Conservation (phyloP, 2,329 filamentous ascomycete genomes). For the Trichoderma oligosporum region DNA sequence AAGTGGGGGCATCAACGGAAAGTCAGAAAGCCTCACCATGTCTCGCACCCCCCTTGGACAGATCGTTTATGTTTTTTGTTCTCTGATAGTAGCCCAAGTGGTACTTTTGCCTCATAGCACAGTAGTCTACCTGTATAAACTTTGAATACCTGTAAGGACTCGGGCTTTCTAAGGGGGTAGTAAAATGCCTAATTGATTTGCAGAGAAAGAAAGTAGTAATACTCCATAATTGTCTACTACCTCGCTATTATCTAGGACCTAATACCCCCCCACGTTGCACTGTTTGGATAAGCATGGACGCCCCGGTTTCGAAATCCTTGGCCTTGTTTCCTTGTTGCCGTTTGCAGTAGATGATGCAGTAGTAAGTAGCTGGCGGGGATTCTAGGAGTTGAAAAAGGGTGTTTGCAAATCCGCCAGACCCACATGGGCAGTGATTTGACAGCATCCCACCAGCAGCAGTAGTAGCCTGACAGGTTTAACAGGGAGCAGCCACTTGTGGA, state of each 20-base stretch:
- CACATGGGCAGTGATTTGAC: slow-evolving; percentile 15
- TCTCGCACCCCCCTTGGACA: too few relatives aligned
- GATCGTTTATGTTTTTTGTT: too few relatives aligned
- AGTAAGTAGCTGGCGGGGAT: slow-evolving; percentile 13
- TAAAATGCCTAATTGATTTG: too few relatives aligned
- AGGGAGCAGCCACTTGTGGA: not conserved
- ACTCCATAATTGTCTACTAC: not conserved
- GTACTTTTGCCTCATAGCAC: too few relatives aligned
- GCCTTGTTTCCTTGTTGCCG: not conserved
- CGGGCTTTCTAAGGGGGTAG: too few relatives aligned
- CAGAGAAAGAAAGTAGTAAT: not conserved
- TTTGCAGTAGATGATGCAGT: slow-evolving; percentile 5
- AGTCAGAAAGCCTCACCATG: not conserved
- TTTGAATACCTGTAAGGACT: too few relatives aligned
- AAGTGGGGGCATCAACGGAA: not conserved
- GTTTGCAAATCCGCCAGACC: not conserved
- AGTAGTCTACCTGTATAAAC: too few relatives aligned
- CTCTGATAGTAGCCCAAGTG: too few relatives aligned
- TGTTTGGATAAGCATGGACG: slow-evolving; percentile 1
- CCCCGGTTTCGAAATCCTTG: slow-evolving; percentile 11
- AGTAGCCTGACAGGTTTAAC: not conserved
- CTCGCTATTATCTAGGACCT: slow-evolving; percentile 1
- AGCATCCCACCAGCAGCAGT: slow-evolving; percentile 1
- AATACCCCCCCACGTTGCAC: slow-evolving; percentile 15
- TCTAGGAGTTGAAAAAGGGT: not conserved